Evolutionary conservation across 139 green algal species (phyloP).

Genomic region (Tetradesmus obliquus): DNA sequence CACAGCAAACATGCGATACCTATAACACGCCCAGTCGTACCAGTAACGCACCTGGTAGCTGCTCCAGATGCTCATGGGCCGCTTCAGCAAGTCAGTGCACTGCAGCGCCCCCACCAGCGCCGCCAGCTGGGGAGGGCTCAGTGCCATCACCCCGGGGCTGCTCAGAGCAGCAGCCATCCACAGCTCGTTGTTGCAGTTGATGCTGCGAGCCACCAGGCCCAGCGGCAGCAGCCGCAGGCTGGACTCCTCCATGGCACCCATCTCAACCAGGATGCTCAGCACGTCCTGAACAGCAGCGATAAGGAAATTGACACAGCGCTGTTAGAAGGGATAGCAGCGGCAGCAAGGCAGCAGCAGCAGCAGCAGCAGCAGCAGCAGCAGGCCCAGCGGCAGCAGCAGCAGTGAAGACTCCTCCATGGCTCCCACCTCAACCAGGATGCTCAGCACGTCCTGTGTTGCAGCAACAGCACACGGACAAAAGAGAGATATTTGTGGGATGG

Average conservation of each 20-base stretch:
- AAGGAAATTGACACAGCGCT: background rate
- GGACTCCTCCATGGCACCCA: conserved; percentile 60
- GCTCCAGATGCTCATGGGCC: conserved; percentile 50
- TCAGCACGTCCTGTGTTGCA: background rate
- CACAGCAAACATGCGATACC: too few relatives aligned
- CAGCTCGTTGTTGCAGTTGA: conserved; percentile 88
- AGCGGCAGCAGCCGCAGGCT: conserved; percentile 67
- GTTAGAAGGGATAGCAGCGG: background rate
- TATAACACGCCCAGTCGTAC: too few relatives aligned
- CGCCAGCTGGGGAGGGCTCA: conserved; percentile 73
- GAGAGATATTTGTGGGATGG: too few relatives aligned
- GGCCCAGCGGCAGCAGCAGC: conserved; percentile 69
- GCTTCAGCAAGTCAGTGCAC: conserved; percentile 60
- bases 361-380: background rate
- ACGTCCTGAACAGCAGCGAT: conserved; percentile 50
- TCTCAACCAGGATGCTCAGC: conserved; percentile 66
- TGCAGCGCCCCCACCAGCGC: conserved; percentile 71
- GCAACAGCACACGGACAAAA: too few relatives aligned
- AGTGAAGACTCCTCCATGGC: conserved; percentile 32
- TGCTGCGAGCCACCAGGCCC: conserved; percentile 74
- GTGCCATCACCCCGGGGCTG: conserved; percentile 60
- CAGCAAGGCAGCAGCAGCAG: background rate
- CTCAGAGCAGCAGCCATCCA: conserved; percentile 89
- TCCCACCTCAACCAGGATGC: background rate
- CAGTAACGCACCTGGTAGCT: conserved; percentile 20